Percentiles rank a stretch among this genome's conserved stretches.
Conservation (phyloP, 768 basidiomycete species). For the Artomyces pyxidatus region DNA sequence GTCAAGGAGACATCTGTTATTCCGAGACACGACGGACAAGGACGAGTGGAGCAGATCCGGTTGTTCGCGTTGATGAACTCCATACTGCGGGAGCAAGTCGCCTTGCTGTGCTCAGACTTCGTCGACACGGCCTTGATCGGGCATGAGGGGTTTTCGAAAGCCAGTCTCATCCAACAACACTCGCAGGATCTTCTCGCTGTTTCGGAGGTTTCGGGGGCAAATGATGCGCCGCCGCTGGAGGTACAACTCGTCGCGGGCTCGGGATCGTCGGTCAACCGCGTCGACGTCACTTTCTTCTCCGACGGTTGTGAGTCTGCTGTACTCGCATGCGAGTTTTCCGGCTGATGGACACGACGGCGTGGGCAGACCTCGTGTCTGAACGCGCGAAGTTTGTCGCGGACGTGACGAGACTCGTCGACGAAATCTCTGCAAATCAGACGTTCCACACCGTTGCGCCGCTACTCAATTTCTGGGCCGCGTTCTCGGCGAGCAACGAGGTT, state of each 20-base stretch:
- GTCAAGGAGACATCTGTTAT: neutral
- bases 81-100: neutral
- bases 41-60: neutral
- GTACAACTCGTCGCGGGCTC: constrained; percentile 50
- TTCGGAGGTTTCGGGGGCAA: neutral
- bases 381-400: constrained; percentile 58
- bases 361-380: constrained; percentile 47
- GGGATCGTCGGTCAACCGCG: constrained; percentile 55
- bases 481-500: constrained; percentile 68
- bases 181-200: constrained; percentile 6
- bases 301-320: constrained; percentile 56
- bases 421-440: constrained; percentile 66
- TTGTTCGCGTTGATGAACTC: neutral
- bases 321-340: neutral
- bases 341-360: neutral
- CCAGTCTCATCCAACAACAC: too few relatives aligned
- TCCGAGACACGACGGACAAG: neutral
- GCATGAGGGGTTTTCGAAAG: too few relatives aligned
- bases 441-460: constrained; percentile 70
- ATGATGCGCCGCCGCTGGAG: constrained; percentile 37
- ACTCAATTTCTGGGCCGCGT: constrained; percentile 78
- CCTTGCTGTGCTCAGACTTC: neutral
- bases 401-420: constrained; percentile 55
- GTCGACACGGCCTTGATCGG: too few relatives aligned
- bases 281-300: constrained; percentile 69